Base-by-base conservation (phyloP, 768 basidiomycete genomes). In the Naganishia randhawae region DNA sequence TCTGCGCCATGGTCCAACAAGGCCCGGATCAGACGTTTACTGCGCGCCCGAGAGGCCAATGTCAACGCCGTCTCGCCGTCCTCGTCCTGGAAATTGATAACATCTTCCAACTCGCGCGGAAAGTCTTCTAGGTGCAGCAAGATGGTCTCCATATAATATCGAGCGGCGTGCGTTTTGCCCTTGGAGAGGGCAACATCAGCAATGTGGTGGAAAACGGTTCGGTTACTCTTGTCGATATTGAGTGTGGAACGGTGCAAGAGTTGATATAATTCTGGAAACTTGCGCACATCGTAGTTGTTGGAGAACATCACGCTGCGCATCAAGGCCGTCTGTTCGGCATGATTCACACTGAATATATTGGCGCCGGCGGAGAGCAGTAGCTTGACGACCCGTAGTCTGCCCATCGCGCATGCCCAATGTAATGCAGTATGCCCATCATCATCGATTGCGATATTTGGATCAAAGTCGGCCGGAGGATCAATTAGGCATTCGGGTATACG, bases 241-340 rank as follows among this genome's bases (percentile, higher is more conserved):
- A 98, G 88, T 0, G 95, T 97, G 19, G 94, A 95, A n/a, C 92
- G 89, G 75, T 98, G 96, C 39, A 99, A 81, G 16, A 99, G 85
- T 77, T 98, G 94, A 81, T 96, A 97, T 19, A 99, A 83, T 79
- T 98, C 95, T 1, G 93, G 92, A 74, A 99, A 99, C 80, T 99
- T 99, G 72, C 96, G 90, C 53, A 98, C 90, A 80, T 99, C 96
- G 78, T 99, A 99, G 79, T 98, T 99, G 81, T 99, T 99, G 57
- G 92, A 91, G 80, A 98, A 99, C 95, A 98, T 98, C 74, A 99
- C 96, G 75, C 89, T 89, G 17, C 96, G 91, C 96, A 99, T 99
- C 50, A 99, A 82, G 1, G 95, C 89, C 16, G 96, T 98, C 80
- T 98, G 96, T 3, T 96, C 96, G 13, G 92, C 86, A 75, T 89